phyloP scores from a whole-genome alignment of 2,329 filamentous ascomycete genomes.

The Fusarium tuaranense region DNA sequence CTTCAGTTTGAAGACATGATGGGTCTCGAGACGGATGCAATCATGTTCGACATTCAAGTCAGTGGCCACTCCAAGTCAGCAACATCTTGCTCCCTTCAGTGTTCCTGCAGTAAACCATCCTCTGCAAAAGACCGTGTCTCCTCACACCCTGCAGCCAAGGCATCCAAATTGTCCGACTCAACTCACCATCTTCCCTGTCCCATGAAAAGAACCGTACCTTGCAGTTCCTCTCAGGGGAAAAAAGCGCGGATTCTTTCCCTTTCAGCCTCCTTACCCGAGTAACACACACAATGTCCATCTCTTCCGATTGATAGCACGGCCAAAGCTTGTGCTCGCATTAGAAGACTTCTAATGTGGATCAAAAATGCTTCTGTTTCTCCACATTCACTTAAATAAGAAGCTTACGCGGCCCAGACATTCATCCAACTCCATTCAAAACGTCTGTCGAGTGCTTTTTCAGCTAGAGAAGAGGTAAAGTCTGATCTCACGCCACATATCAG shows the following conservation, averaged over 20 bases:
- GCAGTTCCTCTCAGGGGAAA: background rate
- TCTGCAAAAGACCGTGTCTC: background rate
- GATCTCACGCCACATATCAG: background rate
- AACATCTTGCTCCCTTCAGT: background rate
- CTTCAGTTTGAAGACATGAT: background rate
- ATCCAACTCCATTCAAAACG: background rate
- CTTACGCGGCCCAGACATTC: conserved; percentile 7
- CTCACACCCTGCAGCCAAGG: background rate
- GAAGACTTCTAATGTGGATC: background rate
- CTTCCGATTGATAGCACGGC: background rate
- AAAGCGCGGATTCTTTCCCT: background rate
- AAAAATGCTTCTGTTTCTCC: background rate
- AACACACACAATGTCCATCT: background rate
- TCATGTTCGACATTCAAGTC: background rate
- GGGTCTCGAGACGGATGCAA: background rate
- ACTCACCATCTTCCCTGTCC: background rate
- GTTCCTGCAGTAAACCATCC: background rate
- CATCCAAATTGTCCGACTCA: background rate
- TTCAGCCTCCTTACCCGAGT: background rate
- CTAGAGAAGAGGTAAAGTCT: background rate
- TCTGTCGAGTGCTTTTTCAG: background rate
- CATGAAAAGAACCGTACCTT: background rate
- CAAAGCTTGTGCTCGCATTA: background rate
- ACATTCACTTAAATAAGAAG: conserved; percentile 1
- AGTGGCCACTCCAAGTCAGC: background rate